Base-by-base conservation (phyloP, 2,329 filamentous ascomycete genomes). In the Stenocarpella maydis region DNA sequence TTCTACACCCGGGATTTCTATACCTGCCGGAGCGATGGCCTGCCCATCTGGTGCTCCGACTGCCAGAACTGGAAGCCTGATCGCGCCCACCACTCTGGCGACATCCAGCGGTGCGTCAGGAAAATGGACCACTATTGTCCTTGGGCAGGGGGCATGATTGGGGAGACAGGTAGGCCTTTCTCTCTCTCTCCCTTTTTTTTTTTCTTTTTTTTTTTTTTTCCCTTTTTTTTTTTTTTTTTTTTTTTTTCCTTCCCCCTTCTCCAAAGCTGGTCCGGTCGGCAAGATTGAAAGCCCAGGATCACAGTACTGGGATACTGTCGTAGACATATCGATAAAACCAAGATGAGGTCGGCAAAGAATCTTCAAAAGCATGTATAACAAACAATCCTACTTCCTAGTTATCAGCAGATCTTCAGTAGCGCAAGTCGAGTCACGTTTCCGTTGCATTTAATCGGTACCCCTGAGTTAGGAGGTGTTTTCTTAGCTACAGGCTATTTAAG, bases 71-170 rank as follows among this genome's bases (percentile, higher is more conserved):
- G 92, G 89, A 98, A 98, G 79, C 90, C 92, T 0, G 95, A 98
- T 76, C 87, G 95, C 4, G 88, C 92, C 2, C 94, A 97, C 77
- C 95, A 98, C 79, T 97, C 92, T 76, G 90, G 90, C 65, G 93
- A 97, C 77, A 83, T 96, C 15, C 89, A 89, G 61, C 87, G 94
- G 52, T 98, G 95, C 76, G 92, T 97, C 26, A 83, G 87, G 49
- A 96, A 96, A 76, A 96, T 98, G 92, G 95, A 98, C 72, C 95
- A 98, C 77, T 96, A 95, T 75, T 99, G 96, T 76, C 96, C 95
- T 0, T 98, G 92, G 92, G 95, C 97, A n/a, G 95, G 95, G 4
- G 96, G 95, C 26, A 92, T 97, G 73, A 90, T 99, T 12, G 92
- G 90, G 0, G 95, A 98, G 78, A 94, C 89, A 1, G 89, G 87